A percentile compares a stretch with the other conserved stretches of the same genome.
phyloP scores from a whole-genome alignment of 139 green algal species.

The Micractinium sp. region DNA sequence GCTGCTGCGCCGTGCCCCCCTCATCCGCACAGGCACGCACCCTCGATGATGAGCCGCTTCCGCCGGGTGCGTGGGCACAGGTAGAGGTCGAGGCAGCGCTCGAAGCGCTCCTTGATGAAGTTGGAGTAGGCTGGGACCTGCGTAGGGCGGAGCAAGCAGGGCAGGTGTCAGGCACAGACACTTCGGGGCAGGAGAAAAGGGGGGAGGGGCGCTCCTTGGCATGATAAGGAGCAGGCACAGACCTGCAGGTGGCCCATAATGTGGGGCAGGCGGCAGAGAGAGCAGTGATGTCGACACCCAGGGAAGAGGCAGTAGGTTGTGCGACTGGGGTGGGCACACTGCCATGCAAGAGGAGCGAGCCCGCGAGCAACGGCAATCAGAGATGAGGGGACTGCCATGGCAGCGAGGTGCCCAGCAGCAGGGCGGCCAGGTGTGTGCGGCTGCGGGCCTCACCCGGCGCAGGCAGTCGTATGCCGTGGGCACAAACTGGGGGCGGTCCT shows the following conservation, averaged over 20 bases:
- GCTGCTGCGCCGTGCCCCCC: neutral
- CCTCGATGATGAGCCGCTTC: conserved; percentile 75
- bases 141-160: neutral
- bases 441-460: conserved; percentile 51
- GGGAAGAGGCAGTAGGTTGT: neutral
- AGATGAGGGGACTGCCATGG: no score
- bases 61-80: conserved; percentile 87
- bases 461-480: conserved; percentile 74
- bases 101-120: conserved; percentile 97
- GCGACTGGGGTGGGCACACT: neutral
- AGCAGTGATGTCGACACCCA: neutral
- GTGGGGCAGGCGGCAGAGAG: no score
- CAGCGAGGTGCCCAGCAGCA: no score
- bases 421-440: no score
- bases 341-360: no score
- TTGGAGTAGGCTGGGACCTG: conserved; percentile 80
- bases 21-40: neutral
- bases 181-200: no score
- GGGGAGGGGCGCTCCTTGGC: no score
- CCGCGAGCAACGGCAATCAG: no score
- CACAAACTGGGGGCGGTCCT: conserved; percentile 57
- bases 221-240: no score
- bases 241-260: no score
- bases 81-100: conserved; percentile 99
- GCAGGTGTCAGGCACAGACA: no score